These are phyloP conservation scores for Chalaropsis ovoidea DNA, from an alignment of 2,329 filamentous ascomycete species.

Conservation along the genomic window DNA sequence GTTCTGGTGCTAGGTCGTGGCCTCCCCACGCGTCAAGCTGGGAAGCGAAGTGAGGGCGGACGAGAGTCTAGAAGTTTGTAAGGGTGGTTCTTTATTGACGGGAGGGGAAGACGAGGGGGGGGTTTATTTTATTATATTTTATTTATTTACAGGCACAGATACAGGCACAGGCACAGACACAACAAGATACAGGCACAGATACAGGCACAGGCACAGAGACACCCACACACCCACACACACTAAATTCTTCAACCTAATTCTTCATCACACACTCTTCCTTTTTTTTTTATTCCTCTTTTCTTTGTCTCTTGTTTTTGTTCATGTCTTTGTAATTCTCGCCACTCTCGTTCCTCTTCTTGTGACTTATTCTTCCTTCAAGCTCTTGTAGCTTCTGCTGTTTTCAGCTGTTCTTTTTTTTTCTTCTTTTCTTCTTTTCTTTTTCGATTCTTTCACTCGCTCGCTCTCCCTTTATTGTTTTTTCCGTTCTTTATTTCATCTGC, in stretches of 20 bases:
- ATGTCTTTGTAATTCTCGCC: neutral
- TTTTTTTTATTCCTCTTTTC: neutral
- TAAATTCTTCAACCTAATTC: no score
- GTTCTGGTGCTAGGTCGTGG: no score
- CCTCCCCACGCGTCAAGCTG: neutral
- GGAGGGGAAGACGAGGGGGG: neutral
- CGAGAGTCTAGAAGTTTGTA: neutral
- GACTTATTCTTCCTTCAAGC: slow-evolving; percentile 2
- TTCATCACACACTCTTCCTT: neutral
- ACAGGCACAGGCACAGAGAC: no score
- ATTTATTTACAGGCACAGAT: no score
- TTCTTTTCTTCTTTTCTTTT: neutral
- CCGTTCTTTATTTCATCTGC: slow-evolving; percentile 9
- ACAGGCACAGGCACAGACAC: no score
- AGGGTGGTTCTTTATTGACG: neutral
- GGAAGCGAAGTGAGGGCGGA: neutral
- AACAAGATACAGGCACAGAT: no score
- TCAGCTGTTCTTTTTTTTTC: neutral
- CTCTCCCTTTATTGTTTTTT: slow-evolving; percentile 15
- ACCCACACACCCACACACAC: no score
- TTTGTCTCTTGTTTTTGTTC: neutral
- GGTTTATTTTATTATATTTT: neutral
- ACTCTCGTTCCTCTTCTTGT: neutral
- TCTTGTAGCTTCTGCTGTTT: slow-evolving; percentile 5
- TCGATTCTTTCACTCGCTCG: slow-evolving; percentile 10